These are phyloP conservation scores for Niebla homalea DNA, from an alignment of 495 filamentous ascomycete species.

Conservation along the genomic window DNA sequence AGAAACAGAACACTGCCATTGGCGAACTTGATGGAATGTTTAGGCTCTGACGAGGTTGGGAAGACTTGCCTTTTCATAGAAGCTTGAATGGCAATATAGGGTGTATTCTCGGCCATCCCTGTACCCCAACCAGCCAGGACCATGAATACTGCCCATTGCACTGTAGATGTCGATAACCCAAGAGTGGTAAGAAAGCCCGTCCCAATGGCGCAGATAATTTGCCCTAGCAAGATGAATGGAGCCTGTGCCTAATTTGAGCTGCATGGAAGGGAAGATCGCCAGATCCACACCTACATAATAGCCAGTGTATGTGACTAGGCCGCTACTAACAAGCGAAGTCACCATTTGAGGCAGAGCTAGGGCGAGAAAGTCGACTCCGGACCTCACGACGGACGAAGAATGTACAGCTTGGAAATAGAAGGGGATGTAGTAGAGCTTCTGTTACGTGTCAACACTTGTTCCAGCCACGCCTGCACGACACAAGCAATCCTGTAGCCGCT, in stretches of 20 bases:
- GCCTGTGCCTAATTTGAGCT: too few species aligned
- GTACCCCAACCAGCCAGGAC: not conserved
- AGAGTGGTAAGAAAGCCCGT: not conserved
- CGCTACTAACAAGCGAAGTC: conserved; percentile 27
- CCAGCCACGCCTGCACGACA: too few species aligned
- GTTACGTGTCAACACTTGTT: too few species aligned
- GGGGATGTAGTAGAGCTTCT: conserved; percentile 39
- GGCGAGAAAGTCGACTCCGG: conserved; percentile 1
- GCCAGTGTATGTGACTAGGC: conserved; percentile 1
- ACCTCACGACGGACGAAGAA: not conserved
- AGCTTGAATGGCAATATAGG: too few species aligned
- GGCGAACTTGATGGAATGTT: too few species aligned
- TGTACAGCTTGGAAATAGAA: conserved; percentile 55
- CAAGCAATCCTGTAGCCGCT: too few species aligned
- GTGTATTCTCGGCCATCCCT: not conserved
- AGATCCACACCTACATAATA: too few species aligned
- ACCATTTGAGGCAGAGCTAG: conserved; percentile 23
- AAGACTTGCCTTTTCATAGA: too few species aligned
- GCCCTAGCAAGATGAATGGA: not conserved
- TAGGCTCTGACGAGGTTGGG: too few species aligned
- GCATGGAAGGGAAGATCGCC: too few species aligned
- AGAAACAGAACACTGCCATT: too few species aligned
- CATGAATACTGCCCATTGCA: not conserved
- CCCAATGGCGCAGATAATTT: not conserved
- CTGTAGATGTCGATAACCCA: not conserved